Percentiles rank a stretch among this genome's conserved stretches.
phyloP scores from a whole-genome alignment of 352 stramenopile genomes.

The Plasmopara viticola region DNA sequence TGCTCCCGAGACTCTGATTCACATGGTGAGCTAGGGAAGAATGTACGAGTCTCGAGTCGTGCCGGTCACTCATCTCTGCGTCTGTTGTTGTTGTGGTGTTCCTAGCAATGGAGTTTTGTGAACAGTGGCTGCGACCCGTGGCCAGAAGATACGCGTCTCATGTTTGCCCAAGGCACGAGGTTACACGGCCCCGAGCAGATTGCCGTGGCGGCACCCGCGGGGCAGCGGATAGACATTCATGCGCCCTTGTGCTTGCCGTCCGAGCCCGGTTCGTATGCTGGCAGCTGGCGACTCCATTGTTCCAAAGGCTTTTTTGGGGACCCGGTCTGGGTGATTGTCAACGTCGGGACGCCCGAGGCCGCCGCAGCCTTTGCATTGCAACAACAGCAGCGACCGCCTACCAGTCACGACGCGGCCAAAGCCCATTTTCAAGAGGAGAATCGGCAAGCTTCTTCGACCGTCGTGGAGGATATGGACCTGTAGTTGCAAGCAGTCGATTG shows the following conservation, averaged over 20 bases:
- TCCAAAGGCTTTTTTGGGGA: constrained; percentile 66
- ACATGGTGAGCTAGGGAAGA: constrained; percentile 38
- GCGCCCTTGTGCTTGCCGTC: constrained; percentile 48
- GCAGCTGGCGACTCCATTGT: constrained; percentile 68
- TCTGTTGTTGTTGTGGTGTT: neutral
- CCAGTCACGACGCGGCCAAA: constrained; percentile 28
- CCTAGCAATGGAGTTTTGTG: constrained; percentile 72
- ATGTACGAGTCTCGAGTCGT: neutral
- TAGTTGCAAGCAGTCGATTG: no score
- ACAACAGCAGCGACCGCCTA: constrained; percentile 17
- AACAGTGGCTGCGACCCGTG: constrained; percentile 53
- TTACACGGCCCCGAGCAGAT: constrained; percentile 58
- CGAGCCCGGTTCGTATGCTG: constrained; percentile 53
- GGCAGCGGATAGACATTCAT: constrained; percentile 60
- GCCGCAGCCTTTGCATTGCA: constrained; percentile 23
- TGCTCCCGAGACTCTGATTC: constrained; percentile 34
- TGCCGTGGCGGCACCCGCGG: constrained; percentile 31
- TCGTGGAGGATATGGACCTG: constrained; percentile 41
- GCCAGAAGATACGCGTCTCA: constrained; percentile 48
- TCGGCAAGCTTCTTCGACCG: constrained; percentile 19
- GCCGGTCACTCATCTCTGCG: neutral
- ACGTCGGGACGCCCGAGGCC: constrained; percentile 35
- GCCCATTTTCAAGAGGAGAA: constrained; percentile 20
- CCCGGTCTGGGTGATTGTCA: constrained; percentile 70
- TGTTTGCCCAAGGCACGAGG: constrained; percentile 61